phyloP scores from a whole-genome alignment of 225 moss, liverwort and hornwort genomes.

The Sphagnum contortum region DNA sequence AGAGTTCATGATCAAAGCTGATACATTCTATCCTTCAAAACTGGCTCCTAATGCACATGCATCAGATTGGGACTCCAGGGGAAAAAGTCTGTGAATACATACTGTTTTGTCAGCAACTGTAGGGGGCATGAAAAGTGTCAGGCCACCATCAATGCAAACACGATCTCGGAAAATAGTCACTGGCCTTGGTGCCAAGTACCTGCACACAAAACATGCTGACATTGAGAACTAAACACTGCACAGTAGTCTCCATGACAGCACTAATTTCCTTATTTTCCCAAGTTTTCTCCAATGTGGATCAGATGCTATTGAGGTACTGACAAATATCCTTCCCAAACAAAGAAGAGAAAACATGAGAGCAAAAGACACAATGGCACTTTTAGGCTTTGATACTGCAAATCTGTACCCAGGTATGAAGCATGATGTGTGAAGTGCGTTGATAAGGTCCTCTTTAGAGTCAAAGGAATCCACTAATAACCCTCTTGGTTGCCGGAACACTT shows the following conservation, averaged over 20 bases:
- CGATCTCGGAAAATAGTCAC: slow-evolving; percentile 78
- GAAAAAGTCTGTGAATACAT: background rate
- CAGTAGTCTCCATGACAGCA: no score
- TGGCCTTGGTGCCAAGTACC: slow-evolving; percentile 80
- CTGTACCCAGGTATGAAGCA: slow-evolving; percentile 88
- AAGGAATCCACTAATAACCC: slow-evolving; percentile 80
- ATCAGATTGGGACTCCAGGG: no score
- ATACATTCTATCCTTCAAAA: no score
- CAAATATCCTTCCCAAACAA: no score
- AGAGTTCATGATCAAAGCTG: no score
- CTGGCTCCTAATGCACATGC: no score
- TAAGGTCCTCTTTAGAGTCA: slow-evolving; percentile 86
- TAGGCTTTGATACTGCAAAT: background rate
- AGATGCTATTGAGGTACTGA: no score
- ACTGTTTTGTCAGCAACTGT: slow-evolving; percentile 82
- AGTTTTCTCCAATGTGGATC: no score
- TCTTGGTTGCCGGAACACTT: slow-evolving; percentile 77
- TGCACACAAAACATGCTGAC: slow-evolving; percentile 9
- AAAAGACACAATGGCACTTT: no score
- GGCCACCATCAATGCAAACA: slow-evolving; percentile 79
- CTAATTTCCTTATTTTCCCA: no score
- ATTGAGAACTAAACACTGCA: no score
- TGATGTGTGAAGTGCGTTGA: slow-evolving; percentile 90
- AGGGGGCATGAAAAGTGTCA: slow-evolving; percentile 90
- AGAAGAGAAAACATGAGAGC: no score